phyloP scores from a whole-genome alignment of 2,329 filamentous ascomycete species.

The Colletotrichum destructivum region DNA sequence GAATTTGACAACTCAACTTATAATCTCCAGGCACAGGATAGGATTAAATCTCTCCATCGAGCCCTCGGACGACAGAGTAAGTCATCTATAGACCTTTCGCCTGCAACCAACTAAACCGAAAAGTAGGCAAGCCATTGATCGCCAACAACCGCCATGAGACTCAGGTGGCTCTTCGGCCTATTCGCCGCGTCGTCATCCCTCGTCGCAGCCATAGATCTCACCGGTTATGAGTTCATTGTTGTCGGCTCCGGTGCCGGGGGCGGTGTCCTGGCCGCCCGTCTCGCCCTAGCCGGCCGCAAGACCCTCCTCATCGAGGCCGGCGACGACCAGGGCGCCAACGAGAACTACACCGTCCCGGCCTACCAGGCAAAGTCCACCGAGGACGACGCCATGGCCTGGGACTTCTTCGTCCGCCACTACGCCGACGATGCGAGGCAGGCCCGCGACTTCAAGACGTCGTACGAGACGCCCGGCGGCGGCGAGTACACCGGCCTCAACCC shows the following conservation, averaged over 20 bases:
- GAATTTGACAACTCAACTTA: no score
- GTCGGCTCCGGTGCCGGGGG: slow-evolving; percentile 74
- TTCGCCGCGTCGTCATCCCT: slow-evolving; percentile 44
- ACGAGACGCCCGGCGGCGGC: slow-evolving; percentile 64
- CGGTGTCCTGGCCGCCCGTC: slow-evolving; percentile 70
- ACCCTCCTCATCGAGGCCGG: slow-evolving; percentile 75
- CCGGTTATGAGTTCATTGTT: slow-evolving; percentile 73
- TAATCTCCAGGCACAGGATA: neutral
- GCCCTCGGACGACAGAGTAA: neutral
- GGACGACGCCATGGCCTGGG: slow-evolving; percentile 71
- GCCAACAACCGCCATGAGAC: slow-evolving; percentile 22
- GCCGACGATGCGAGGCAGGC: slow-evolving; percentile 66
- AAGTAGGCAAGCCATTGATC: neutral
- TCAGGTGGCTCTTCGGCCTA: slow-evolving; percentile 40
- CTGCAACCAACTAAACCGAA: neutral
- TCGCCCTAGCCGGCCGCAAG: slow-evolving; percentile 72
- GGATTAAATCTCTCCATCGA: neutral
- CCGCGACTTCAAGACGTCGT: slow-evolving; percentile 72
- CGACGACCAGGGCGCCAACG: slow-evolving; percentile 66
- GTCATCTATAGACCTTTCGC: neutral
- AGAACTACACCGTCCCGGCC: slow-evolving; percentile 69
- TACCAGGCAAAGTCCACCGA: slow-evolving; percentile 69
- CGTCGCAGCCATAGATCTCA: slow-evolving; percentile 44
- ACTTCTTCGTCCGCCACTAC: slow-evolving; percentile 77
- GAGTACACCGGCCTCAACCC: slow-evolving; percentile 69